Evolutionary conservation across 495 filamentous ascomycete genomes (phyloP), one percentile per base, ranked within the genome.

Genomic region (Trichoderma reesei): DNA sequence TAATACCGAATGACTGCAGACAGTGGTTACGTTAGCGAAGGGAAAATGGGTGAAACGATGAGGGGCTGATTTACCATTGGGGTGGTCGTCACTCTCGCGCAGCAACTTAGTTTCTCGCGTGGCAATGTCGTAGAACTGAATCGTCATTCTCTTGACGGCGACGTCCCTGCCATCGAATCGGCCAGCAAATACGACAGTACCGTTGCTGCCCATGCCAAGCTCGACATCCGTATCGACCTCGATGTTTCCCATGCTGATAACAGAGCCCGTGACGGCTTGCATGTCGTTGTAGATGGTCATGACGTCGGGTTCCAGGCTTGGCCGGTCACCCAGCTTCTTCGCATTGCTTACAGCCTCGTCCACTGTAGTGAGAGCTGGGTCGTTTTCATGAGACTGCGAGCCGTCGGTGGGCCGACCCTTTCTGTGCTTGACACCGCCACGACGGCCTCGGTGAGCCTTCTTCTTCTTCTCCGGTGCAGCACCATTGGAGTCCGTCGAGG

Each of bases 111-210:
- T 93, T 71, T 98, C 94, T 65, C 96, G 93, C 26, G 89, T 89
- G 11, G 95, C 95, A 68, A 98, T 91, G 63, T 96, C 94, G 73
- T 89, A 96, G 72, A 96, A 96, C 65, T 94, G 88, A 44, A 90
- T 88, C 60, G 97, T 80, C 91, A 98, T 98, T 31, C 94, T 85
- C 78, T 98, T 98, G 39, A 98, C 91, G 1, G 94, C 94, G 20
- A 98, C 95, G 54, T 90, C 88, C 67, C 92, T 88, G 26, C 92
- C 91, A 69, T 96, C 90, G 70, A 91, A 96, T 31, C 82, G 86
- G n/a, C 91, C 91, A 16, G 85, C 83, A 71, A 90, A 93, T 8
- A 96, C 91, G 48, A 92, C 84, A 16, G 91, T 96, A 31, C 91
- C 91, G 71, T 92, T 90, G 70, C 90, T 92, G 14, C 91, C 91